Percentiles rank a stretch among this genome's conserved stretches.
These are phyloP conservation scores for Emergomyces pasteurianus DNA, from an alignment of 2,329 filamentous ascomycete species.

Conservation along the genomic window DNA sequence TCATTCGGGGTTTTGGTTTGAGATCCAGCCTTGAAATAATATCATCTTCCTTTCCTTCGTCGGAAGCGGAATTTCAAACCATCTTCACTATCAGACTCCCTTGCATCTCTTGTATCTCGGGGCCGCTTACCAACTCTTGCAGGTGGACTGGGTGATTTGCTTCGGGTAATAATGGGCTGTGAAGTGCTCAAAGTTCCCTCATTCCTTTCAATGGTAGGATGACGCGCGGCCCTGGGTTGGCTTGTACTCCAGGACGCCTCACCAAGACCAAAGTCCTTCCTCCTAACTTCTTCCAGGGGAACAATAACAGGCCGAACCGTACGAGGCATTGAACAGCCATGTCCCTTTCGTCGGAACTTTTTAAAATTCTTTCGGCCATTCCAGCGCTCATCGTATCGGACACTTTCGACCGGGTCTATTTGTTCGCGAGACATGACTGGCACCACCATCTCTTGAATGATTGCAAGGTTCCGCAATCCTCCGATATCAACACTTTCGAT, in stretches of 20 bases:
- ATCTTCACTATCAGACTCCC: slow-evolving; percentile 47
- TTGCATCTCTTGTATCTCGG: slow-evolving; percentile 28
- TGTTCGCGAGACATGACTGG: slow-evolving; percentile 19
- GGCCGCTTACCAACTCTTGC: slow-evolving; percentile 21
- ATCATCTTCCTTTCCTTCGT: slow-evolving; percentile 25
- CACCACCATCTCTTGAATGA: slow-evolving; percentile 66
- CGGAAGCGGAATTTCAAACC: slow-evolving; percentile 45
- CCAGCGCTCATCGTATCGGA: slow-evolving; percentile 79
- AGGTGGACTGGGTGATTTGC: slow-evolving; percentile 7
- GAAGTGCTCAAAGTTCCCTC: slow-evolving; percentile 3
- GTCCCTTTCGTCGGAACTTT: slow-evolving; percentile 47
- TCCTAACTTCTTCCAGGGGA: slow-evolving; percentile 56
- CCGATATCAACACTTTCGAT: slow-evolving; percentile 57
- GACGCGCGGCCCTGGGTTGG: not conserved
- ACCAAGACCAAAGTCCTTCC: slow-evolving; percentile 60
- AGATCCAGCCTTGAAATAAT: not conserved
- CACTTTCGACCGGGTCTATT: slow-evolving; percentile 28
- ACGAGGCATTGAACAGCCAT: slow-evolving; percentile 24
- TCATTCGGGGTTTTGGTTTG: not conserved
- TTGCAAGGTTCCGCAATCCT: slow-evolving; percentile 59
- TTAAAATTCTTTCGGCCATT: slow-evolving; percentile 96
- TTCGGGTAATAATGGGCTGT: slow-evolving; percentile 13
- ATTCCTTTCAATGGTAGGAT: not conserved
- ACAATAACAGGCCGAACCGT: slow-evolving; percentile 52
- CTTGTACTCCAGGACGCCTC: slow-evolving; percentile 61